A percentile compares a stretch with the other conserved stretches of the same genome.
phyloP scores from a whole-genome alignment of 2,329 filamentous ascomycete species.

The Ophioceras dolichostomum region DNA sequence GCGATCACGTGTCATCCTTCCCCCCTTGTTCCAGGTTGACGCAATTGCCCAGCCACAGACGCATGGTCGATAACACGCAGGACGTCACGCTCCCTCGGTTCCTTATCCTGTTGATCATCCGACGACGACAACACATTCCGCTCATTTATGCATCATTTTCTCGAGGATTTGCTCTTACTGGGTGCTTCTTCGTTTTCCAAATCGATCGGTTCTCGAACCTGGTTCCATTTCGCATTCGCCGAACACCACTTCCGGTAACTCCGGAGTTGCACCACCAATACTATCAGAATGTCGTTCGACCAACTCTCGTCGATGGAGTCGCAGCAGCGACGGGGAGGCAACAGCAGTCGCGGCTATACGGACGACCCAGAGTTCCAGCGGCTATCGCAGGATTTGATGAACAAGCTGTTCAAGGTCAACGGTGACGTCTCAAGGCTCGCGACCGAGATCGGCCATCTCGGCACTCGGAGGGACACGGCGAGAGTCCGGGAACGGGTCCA shows the following conservation, averaged over 20 bases:
- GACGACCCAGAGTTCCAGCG: conserved; percentile 89
- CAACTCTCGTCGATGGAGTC: conserved; percentile 76
- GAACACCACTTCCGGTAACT: too few relatives aligned
- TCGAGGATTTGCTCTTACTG: too few relatives aligned
- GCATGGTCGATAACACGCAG: too few relatives aligned
- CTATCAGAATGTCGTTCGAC: conserved; percentile 99
- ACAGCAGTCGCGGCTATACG: conserved; percentile 56
- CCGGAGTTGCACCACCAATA: too few relatives aligned
- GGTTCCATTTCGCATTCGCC: too few relatives aligned
- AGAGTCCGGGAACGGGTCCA: conserved; percentile 84
- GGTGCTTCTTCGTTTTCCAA: too few relatives aligned
- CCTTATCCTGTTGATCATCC: too few relatives aligned
- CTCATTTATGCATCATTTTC: too few relatives aligned
- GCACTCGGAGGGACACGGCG: conserved; percentile 83
- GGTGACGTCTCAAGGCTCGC: conserved; percentile 77
- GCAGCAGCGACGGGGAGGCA: conserved; percentile 30
- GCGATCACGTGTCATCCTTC: background rate
- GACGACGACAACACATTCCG: too few relatives aligned
- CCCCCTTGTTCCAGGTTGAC: too few relatives aligned
- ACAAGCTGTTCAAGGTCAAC: conserved; percentile 79
- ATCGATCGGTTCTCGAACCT: too few relatives aligned
- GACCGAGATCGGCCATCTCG: conserved; percentile 73
- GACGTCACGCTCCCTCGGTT: too few relatives aligned
- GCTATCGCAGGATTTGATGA: conserved; percentile 71
- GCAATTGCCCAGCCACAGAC: conserved; percentile 2